Conservation (phyloP, 148 eudicot genomes). For the Chenopodium quinoa region DNA sequence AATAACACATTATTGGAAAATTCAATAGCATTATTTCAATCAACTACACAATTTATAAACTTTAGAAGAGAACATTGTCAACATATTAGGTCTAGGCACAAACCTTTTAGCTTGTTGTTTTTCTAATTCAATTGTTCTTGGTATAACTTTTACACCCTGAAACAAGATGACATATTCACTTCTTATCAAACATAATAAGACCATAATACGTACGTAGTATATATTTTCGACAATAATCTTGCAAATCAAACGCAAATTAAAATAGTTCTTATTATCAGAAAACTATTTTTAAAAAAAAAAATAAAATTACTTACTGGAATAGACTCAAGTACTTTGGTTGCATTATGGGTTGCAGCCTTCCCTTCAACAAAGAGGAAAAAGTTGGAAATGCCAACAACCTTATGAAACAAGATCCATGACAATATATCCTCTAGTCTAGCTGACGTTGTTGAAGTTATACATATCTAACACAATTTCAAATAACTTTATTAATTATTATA, state of each 20-base stretch:
- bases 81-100: too few relatives aligned
- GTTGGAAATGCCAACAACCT: slow-evolving; percentile 54
- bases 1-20: too few relatives aligned
- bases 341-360: slow-evolving; percentile 51
- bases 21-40: too few relatives aligned
- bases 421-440: slow-evolving; percentile 77
- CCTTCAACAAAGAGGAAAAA: slow-evolving; percentile 65
- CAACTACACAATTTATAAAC: too few relatives aligned
- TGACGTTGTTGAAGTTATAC: slow-evolving; percentile 77
- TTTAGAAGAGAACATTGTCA: too few relatives aligned
- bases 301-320: slow-evolving; percentile 46
- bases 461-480: slow-evolving; percentile 33
- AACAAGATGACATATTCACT: neutral
- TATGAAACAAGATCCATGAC: slow-evolving; percentile 79
- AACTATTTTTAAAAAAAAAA: too few relatives aligned
- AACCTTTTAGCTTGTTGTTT: slow-evolving; percentile 78
- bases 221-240: too few relatives aligned
- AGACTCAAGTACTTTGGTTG: slow-evolving; percentile 50
- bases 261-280: too few relatives aligned
- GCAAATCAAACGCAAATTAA: too few relatives aligned
- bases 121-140: slow-evolving; percentile 68
- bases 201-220: too few relatives aligned
- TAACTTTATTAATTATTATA: neutral
- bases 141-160: slow-evolving; percentile 62
- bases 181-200: too few relatives aligned